phyloP scores from a whole-genome alignment of 805 yeast genomes.

The Pichia paraexigua region DNA sequence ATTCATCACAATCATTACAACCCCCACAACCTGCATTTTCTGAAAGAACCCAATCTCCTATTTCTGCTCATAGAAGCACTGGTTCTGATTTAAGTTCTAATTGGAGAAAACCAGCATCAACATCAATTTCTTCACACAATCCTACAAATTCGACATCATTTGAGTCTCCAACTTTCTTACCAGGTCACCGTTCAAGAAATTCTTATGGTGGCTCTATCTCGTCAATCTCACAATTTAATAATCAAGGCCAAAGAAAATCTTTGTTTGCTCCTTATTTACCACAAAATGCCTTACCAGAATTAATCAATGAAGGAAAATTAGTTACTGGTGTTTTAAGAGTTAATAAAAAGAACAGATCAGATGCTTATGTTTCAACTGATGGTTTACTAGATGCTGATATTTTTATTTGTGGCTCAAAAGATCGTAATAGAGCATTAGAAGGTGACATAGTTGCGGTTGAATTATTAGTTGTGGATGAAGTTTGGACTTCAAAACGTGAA shows the following conservation, averaged over 20 bases:
- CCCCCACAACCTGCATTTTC: slow-evolving; percentile 51
- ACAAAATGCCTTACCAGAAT: slow-evolving; percentile 82
- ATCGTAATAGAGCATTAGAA: slow-evolving; percentile 93
- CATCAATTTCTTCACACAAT: slow-evolving; percentile 16
- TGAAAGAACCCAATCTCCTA: slow-evolving; percentile 22
- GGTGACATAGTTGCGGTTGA: slow-evolving; percentile 97
- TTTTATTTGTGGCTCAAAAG: slow-evolving; percentile 96
- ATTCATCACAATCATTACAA: slow-evolving; percentile 24
- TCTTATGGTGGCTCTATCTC: slow-evolving; percentile 63
- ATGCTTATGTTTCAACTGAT: slow-evolving; percentile 97
- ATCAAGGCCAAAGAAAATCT: slow-evolving; percentile 52
- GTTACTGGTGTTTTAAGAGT: slow-evolving; percentile 92
- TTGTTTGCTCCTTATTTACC: slow-evolving; percentile 95
- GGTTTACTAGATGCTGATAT: slow-evolving; percentile 94
- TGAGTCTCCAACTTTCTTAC: slow-evolving; percentile 41
- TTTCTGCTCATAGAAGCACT: slow-evolving; percentile 32
- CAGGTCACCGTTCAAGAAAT: slow-evolving; percentile 61
- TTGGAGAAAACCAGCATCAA: slow-evolving; percentile 48
- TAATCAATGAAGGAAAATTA: slow-evolving; percentile 81
- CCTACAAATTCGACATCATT: slow-evolving; percentile 8
- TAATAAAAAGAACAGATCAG: slow-evolving; percentile 92
- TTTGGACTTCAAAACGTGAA: slow-evolving; percentile 93
- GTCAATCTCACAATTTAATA: slow-evolving; percentile 33
- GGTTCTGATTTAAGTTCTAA: slow-evolving; percentile 44
- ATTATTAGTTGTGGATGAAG: slow-evolving; percentile 89